Conservation (phyloP, 2,329 filamentous ascomycete species). For the Paracamarosporium sp. region DNA sequence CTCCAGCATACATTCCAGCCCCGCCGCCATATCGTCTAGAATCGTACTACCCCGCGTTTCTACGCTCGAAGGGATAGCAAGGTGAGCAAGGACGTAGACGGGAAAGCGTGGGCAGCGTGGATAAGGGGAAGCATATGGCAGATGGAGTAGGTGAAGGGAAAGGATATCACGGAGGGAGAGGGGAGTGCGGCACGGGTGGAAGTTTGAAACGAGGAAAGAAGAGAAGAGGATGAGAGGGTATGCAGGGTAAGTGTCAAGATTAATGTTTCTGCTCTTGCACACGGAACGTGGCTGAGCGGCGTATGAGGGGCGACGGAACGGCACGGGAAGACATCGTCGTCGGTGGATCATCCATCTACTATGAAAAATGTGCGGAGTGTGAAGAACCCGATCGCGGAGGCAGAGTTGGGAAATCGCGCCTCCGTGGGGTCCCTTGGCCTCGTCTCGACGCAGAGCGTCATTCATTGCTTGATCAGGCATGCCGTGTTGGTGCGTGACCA, state of each 20-base stretch:
- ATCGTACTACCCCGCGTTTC: slow-evolving; percentile 50
- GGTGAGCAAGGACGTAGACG: slow-evolving; percentile 51
- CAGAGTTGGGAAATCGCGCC: slow-evolving; percentile 50
- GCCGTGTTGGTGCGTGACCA: slow-evolving; percentile 62
- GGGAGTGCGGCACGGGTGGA: slow-evolving; percentile 51
- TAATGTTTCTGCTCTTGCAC: slow-evolving; percentile 55
- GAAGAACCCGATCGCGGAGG: slow-evolving; percentile 40
- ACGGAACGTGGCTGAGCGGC: slow-evolving; percentile 53
- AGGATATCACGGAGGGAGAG: slow-evolving; percentile 15
- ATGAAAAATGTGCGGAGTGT: slow-evolving; percentile 31
- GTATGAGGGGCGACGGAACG: slow-evolving; percentile 51
- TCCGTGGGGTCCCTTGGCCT: slow-evolving; percentile 49
- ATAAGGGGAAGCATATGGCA: slow-evolving; percentile 56
- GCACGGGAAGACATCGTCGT: slow-evolving; percentile 53
- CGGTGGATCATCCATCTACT: slow-evolving; percentile 34
- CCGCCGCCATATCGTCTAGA: slow-evolving; percentile 56
- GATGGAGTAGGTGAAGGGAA: slow-evolving; percentile 35
- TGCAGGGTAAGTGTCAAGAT: slow-evolving; percentile 52
- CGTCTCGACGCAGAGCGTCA: slow-evolving; percentile 50
- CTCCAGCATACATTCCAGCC: too few relatives aligned
- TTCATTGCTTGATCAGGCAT: slow-evolving; percentile 61
- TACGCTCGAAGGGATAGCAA: too few relatives aligned
- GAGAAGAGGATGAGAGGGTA: slow-evolving; percentile 53
- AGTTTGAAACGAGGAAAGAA: slow-evolving; percentile 57
- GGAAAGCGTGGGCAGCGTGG: slow-evolving; percentile 57